phyloP scores from a whole-genome alignment of 805 yeast species.

The Starmerella geochares region DNA sequence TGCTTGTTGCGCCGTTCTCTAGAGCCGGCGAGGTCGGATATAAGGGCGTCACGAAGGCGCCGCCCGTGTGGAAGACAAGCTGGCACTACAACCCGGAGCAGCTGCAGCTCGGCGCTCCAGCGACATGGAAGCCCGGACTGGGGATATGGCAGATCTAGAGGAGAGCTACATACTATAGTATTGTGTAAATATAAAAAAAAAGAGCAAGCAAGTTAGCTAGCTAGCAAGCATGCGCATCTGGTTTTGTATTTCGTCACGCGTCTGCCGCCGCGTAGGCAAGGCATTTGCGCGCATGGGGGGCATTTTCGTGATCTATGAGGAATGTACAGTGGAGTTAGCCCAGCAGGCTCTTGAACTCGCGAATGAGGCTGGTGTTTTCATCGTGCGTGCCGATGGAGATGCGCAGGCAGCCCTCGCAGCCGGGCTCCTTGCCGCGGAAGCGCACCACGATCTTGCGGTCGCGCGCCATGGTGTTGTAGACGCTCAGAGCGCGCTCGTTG shows the following conservation, averaged over 20 bases:
- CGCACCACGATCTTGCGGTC: conserved; percentile 73
- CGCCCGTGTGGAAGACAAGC: conserved; percentile 26
- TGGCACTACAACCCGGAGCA: conserved; percentile 15
- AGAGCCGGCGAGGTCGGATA: background rate
- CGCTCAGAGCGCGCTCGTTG: conserved; percentile 51
- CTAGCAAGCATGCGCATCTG: background rate
- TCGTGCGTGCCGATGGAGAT: conserved; percentile 74
- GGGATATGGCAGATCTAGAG: conserved; percentile 10
- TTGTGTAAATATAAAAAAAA: background rate
- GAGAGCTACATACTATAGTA: background rate
- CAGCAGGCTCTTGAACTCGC: conserved; percentile 34
- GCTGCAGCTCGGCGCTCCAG: background rate
- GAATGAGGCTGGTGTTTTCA: conserved; percentile 55
- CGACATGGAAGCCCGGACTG: conserved; percentile 10
- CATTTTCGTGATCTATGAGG: too few relatives aligned
- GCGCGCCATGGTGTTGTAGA: conserved; percentile 63
- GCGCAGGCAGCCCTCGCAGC: conserved; percentile 80
- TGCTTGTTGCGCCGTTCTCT: conserved; percentile 6
- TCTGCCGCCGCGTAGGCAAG: too few relatives aligned
- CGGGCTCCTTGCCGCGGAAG: conserved; percentile 81
- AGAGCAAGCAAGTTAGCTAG: background rate
- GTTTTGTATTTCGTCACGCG: too few relatives aligned
- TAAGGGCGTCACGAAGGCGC: background rate
- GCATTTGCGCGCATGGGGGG: too few relatives aligned
- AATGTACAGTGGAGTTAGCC: too few relatives aligned